These are phyloP conservation scores for Cladophialophora carrionii DNA, from an alignment of 2,329 filamentous ascomycete species.

Conservation along the genomic window DNA sequence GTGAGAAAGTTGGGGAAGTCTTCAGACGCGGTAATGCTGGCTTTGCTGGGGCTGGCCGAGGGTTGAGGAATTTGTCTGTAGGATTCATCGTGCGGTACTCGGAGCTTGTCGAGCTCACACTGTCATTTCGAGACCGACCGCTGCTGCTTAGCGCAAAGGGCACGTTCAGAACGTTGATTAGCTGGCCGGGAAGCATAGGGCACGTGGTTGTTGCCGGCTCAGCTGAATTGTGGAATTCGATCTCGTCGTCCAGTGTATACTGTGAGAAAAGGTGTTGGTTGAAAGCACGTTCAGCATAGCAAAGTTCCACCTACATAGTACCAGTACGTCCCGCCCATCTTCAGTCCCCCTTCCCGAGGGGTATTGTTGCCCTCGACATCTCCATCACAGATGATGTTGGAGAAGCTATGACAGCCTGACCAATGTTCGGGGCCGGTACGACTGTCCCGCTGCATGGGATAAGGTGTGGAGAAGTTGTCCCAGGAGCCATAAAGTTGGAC, in stretches of 20 bases:
- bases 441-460: constrained; percentile 78
- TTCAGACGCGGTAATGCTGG: constrained; percentile 52
- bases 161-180: constrained; percentile 80
- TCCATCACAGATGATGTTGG: constrained; percentile 82
- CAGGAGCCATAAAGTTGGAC: constrained; percentile 88
- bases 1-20: constrained; percentile 46
- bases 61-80: constrained; percentile 72
- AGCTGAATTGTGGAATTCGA: constrained; percentile 74
- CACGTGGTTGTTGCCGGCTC: constrained; percentile 77
- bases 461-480: constrained; percentile 85
- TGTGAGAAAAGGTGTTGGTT: constrained; percentile 48
- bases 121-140: constrained; percentile 64
- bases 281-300: constrained; percentile 9
- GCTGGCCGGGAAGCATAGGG: constrained; percentile 84
- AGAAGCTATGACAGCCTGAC: constrained; percentile 85
- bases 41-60: constrained; percentile 59
- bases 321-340: constrained; percentile 92
- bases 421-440: constrained; percentile 76
- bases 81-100: constrained; percentile 77
- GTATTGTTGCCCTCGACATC: constrained; percentile 58
- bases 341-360: constrained; percentile 73
- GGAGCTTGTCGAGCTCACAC: constrained; percentile 62
- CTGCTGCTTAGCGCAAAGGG: constrained; percentile 65
- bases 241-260: constrained; percentile 80
- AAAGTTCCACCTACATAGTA: constrained; percentile 73